phyloP scores from a whole-genome alignment of 805 yeast genomes.

The Priceomyces haplophilus region DNA sequence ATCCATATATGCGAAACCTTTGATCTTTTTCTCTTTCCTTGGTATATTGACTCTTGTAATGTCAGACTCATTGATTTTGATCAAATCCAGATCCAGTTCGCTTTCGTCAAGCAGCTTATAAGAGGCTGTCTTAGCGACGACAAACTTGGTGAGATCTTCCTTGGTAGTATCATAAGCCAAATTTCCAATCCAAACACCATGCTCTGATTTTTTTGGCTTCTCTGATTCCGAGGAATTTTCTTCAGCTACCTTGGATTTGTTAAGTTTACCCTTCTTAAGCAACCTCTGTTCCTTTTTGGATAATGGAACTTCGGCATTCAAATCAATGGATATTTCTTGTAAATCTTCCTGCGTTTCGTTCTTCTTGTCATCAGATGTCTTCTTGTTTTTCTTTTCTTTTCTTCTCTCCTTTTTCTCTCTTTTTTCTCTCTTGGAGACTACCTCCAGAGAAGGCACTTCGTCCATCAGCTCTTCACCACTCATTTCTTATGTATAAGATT shows the following conservation, averaged over 20 bases:
- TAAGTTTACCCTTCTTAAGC: constrained; percentile 76
- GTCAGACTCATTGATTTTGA: constrained; percentile 49
- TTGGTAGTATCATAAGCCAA: constrained; percentile 77
- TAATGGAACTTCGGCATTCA: constrained; percentile 70
- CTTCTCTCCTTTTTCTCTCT: constrained; percentile 20
- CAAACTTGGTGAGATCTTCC: constrained; percentile 66
- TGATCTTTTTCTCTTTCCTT: constrained; percentile 60
- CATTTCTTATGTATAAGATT: no score
- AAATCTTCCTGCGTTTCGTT: constrained; percentile 7
- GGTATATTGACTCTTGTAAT: constrained; percentile 81
- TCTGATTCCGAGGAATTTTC: constrained; percentile 35
- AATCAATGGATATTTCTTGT: constrained; percentile 66
- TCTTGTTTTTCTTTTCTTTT: constrained; percentile 13
- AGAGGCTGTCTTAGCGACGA: constrained; percentile 55
- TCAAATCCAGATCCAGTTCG: constrained; percentile 23
- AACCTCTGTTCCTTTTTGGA: constrained; percentile 89
- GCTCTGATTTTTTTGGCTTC: constrained; percentile 46
- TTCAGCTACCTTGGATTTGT: constrained; percentile 51
- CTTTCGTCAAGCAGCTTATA: constrained; percentile 12
- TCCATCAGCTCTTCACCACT: constrained; percentile 3
- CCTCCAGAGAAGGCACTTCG: not conserved
- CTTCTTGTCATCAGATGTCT: not conserved
- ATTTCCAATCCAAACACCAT: constrained; percentile 94
- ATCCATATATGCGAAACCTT: constrained; percentile 92
- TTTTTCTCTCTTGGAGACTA: constrained; percentile 18